A percentile compares a stretch with the other conserved stretches of the same genome.
These are phyloP conservation scores for Rubroboletus pulcherrimus DNA, from an alignment of 768 basidiomycete genomes.

Conservation along the genomic window DNA sequence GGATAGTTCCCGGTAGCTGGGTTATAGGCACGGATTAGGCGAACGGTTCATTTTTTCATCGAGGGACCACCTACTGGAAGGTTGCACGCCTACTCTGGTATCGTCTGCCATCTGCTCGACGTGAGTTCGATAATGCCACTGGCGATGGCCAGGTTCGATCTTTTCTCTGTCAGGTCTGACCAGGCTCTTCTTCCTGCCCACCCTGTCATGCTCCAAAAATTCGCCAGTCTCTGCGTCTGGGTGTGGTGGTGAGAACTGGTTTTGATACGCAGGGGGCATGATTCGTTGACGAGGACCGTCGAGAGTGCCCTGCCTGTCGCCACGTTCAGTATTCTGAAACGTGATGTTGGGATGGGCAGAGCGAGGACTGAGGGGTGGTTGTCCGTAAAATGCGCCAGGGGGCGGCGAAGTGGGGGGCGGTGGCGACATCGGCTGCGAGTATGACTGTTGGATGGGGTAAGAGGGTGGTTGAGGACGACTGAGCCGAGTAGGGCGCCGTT, in stretches of 20 bases:
- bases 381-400: slow-evolving; percentile 14
- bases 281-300: slow-evolving; percentile 51
- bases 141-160: slow-evolving; percentile 90
- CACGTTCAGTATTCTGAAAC: slow-evolving; percentile 66
- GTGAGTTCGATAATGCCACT: slow-evolving; percentile 91
- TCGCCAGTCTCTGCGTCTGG: slow-evolving; percentile 32
- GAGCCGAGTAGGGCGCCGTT: slow-evolving; percentile 33
- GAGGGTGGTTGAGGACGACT: slow-evolving; percentile 35
- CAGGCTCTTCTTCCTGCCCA: slow-evolving; percentile 85
- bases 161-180: slow-evolving; percentile 93
- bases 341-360: slow-evolving; percentile 47
- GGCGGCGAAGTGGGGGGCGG: slow-evolving; percentile 19
- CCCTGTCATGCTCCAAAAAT: slow-evolving; percentile 45
- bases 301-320: slow-evolving; percentile 58
- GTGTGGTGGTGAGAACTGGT: slow-evolving; percentile 40
- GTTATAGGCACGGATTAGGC: slow-evolving; percentile 6
- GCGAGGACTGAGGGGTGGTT: slow-evolving; percentile 19
- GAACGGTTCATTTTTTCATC: background rate
- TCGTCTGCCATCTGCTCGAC: slow-evolving; percentile 75
- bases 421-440: slow-evolving; percentile 18
- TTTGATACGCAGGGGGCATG: slow-evolving; percentile 44
- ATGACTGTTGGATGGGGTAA: slow-evolving; percentile 31
- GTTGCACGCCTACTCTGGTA: slow-evolving; percentile 66
- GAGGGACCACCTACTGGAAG: slow-evolving; percentile 64
- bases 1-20: slow-evolving; percentile 80